Percentiles rank a stretch among this genome's conserved stretches.
These are phyloP conservation scores for Astrocystis sublimbata DNA, from an alignment of 495 filamentous ascomycete species.

Conservation along the genomic window DNA sequence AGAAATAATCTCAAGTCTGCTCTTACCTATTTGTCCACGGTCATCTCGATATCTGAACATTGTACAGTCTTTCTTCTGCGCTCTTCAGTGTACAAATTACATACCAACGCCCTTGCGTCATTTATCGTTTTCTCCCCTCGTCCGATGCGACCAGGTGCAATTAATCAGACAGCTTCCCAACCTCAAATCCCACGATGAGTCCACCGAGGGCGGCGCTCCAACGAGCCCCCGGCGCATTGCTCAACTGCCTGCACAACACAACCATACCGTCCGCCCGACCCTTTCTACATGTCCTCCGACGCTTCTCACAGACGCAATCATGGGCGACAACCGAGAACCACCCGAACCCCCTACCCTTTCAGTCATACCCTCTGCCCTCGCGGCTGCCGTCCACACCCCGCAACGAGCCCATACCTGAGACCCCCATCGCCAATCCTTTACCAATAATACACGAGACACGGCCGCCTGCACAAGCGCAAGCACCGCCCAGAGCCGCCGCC, in stretches of 20 bases:
- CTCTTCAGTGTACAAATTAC: background rate
- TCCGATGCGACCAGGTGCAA: background rate
- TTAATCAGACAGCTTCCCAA: background rate
- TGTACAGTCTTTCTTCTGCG: background rate
- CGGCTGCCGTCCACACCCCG: constrained; percentile 63
- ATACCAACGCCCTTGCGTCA: background rate
- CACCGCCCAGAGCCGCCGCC: no score
- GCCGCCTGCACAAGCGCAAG: constrained; percentile 43
- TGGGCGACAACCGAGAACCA: constrained; percentile 63
- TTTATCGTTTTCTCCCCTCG: constrained; percentile 1
- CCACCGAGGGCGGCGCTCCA: constrained; percentile 32
- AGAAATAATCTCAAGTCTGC: background rate
- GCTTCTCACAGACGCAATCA: constrained; percentile 64
- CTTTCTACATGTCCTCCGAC: constrained; percentile 57
- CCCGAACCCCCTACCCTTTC: constrained; percentile 74
- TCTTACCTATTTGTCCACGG: background rate
- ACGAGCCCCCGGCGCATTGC: constrained; percentile 55
- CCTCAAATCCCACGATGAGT: constrained; percentile 27
- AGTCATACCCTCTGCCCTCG: constrained; percentile 67
- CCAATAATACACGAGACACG: constrained; percentile 57
- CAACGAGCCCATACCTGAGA: constrained; percentile 64
- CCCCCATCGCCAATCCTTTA: constrained; percentile 62
- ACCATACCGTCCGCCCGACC: constrained; percentile 39
- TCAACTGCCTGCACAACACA: constrained; percentile 49
- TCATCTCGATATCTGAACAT: background rate